Percentiles rank a stretch among this genome's conserved stretches.
Conservation (phyloP, 2,329 filamentous ascomycete species). For the Macroventuria anomochaeta region DNA sequence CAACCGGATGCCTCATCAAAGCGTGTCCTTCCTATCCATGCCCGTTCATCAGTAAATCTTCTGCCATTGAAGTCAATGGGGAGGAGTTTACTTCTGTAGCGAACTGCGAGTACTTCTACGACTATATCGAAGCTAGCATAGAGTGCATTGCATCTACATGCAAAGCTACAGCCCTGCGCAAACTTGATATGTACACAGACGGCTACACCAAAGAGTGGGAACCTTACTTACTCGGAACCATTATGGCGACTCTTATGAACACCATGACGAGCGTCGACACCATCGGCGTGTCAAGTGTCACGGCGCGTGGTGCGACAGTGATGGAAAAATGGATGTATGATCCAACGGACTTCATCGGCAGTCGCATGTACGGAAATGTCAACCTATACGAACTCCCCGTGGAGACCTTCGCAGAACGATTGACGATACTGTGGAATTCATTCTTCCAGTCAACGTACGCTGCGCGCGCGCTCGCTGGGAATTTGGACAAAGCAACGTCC, state of each 20-base stretch:
- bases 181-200: conserved; percentile 26
- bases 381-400: conserved; percentile 29
- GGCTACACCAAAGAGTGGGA: conserved; percentile 23
- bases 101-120: conserved; percentile 24
- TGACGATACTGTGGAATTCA: conserved; percentile 37
- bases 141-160: conserved; percentile 30
- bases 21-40: conserved; percentile 30
- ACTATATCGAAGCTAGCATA: conserved; percentile 29
- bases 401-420: conserved; percentile 25
- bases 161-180: conserved; percentile 25
- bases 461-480: conserved; percentile 20
- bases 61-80: no score
- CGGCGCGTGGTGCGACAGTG: conserved; percentile 27
- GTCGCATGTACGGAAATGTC: conserved; percentile 16
- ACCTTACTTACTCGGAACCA: conserved; percentile 10
- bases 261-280: conserved; percentile 29
- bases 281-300: conserved; percentile 11
- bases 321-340: conserved; percentile 37
- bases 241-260: conserved; percentile 14
- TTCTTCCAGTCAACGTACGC: conserved; percentile 41
- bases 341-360: conserved; percentile 30
- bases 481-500: conserved; percentile 26
- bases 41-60: conserved; percentile 27
- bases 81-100: no score
- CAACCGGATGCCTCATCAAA: background rate